These are phyloP conservation scores for Eucalyptus erythrocorys DNA, from an alignment of 345 rosid species.

Conservation along the genomic window DNA sequence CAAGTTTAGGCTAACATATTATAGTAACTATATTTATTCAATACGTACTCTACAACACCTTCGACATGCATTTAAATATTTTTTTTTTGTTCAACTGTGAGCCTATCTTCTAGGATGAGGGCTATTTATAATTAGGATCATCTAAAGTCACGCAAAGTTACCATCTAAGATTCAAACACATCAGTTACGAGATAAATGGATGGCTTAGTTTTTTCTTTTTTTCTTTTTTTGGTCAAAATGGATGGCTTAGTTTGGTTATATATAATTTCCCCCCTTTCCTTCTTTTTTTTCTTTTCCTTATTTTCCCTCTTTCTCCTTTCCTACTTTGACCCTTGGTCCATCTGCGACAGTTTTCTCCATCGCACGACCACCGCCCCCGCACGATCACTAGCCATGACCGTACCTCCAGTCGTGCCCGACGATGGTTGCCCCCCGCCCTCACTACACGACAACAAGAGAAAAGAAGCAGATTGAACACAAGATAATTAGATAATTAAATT, in stretches of 20 bases:
- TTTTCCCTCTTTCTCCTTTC: neutral
- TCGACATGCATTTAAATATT: neutral
- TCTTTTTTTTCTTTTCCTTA: neutral
- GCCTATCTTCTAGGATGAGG: neutral
- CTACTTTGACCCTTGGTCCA: neutral
- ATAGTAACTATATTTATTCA: neutral
- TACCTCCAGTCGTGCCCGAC: neutral
- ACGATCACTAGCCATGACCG: neutral
- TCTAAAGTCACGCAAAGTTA: neutral
- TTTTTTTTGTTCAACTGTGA: neutral
- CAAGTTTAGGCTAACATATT: neutral
- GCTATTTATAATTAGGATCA: neutral
- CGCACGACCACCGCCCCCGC: neutral
- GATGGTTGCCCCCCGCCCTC: no score
- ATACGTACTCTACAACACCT: neutral
- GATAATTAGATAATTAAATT: neutral
- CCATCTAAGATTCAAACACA: neutral
- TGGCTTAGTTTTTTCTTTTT: no score
- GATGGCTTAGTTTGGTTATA: neutral
- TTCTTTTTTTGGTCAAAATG: no score
- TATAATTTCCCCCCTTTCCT: neutral
- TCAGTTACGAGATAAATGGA: fast-evolving
- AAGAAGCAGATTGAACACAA: neutral
- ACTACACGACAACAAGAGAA: neutral
- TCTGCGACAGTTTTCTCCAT: neutral